Evolutionary conservation across 805 yeast genomes (phyloP).

Genomic region (Hagleromyces aurorensis): DNA sequence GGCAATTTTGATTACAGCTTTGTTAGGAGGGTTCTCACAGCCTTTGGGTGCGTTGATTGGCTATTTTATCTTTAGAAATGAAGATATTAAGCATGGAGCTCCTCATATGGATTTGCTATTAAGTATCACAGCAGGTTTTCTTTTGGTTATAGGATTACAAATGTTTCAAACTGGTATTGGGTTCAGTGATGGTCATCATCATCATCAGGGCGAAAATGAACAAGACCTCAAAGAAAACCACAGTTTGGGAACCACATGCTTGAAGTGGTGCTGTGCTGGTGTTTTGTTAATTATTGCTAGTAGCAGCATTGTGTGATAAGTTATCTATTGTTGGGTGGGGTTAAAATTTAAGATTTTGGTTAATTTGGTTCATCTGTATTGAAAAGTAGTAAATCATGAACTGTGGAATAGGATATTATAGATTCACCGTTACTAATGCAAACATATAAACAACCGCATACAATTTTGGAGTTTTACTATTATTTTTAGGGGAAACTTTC

Average conservation of each 20-base stretch:
- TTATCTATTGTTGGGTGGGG: too few species aligned
- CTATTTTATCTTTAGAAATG: constrained; percentile 38
- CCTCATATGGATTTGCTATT: constrained; percentile 38
- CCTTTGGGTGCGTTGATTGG: constrained; percentile 85
- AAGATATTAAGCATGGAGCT: constrained; percentile 28
- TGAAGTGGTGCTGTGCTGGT: constrained; percentile 31
- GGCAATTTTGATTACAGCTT: constrained; percentile 58
- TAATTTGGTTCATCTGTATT: too few species aligned
- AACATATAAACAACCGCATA: too few species aligned
- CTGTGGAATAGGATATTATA: too few species aligned
- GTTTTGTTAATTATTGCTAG: constrained; percentile 25
- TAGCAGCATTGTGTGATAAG: too few species aligned
- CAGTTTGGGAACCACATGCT: constrained; percentile 29
- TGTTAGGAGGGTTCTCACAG: constrained; percentile 78
- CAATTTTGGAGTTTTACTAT: too few species aligned
- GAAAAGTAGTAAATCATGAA: too few species aligned
- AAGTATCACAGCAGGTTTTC: constrained; percentile 74
- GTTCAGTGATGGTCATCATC: constrained; percentile 62
- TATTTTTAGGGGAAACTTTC: too few species aligned
- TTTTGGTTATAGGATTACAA: constrained; percentile 72
- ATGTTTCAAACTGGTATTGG: constrained; percentile 79
- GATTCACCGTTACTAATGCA: too few species aligned
- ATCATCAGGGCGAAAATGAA: constrained; percentile 24
- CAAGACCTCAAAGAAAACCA: constrained; percentile 22
- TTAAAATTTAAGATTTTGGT: too few species aligned